These are phyloP conservation scores for Hemisphaericaspora subhashii DNA, from an alignment of 1,139 yeast species.

Conservation along the genomic window DNA sequence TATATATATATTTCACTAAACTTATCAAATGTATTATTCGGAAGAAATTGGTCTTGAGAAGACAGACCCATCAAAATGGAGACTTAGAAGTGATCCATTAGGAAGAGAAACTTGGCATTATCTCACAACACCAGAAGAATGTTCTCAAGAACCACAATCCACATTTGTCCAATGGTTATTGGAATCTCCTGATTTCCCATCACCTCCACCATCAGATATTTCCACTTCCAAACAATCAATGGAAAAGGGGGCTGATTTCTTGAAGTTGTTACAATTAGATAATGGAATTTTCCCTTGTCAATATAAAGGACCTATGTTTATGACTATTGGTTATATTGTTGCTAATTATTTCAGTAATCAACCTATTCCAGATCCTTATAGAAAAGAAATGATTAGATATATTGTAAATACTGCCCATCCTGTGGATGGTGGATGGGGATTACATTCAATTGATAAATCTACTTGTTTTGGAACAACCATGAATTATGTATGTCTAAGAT, in stretches of 20 bases:
- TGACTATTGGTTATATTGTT: slow-evolving; percentile 86
- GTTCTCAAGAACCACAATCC: slow-evolving; percentile 49
- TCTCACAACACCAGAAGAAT: slow-evolving; percentile 36
- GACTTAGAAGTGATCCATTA: slow-evolving; percentile 63
- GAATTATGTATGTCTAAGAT: slow-evolving; percentile 75
- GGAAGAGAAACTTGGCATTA: slow-evolving; percentile 89
- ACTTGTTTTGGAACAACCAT: slow-evolving; percentile 94
- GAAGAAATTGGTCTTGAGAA: slow-evolving; percentile 60
- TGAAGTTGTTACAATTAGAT: slow-evolving; percentile 67
- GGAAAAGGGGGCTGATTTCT: slow-evolving; percentile 71
- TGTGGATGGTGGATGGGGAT: slow-evolving; percentile 99
- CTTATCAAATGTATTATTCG: slow-evolving; percentile 48
- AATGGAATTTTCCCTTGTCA: slow-evolving; percentile 89
- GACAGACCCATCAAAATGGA: slow-evolving; percentile 77
- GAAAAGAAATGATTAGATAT: slow-evolving; percentile 75
- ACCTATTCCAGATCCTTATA: slow-evolving; percentile 65
- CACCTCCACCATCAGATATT: slow-evolving; percentile 34
- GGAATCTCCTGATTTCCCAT: slow-evolving; percentile 43
- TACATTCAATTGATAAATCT: slow-evolving; percentile 86
- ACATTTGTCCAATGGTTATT: slow-evolving; percentile 60
- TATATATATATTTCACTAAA: background rate
- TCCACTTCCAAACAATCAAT: slow-evolving; percentile 63
- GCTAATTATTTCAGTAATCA: slow-evolving; percentile 70
- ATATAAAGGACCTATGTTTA: slow-evolving; percentile 97
- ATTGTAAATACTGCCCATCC: slow-evolving; percentile 90